Conservation (phyloP, 192 early-diverging fungal genomes). For the Allomyces arbusculus region DNA sequence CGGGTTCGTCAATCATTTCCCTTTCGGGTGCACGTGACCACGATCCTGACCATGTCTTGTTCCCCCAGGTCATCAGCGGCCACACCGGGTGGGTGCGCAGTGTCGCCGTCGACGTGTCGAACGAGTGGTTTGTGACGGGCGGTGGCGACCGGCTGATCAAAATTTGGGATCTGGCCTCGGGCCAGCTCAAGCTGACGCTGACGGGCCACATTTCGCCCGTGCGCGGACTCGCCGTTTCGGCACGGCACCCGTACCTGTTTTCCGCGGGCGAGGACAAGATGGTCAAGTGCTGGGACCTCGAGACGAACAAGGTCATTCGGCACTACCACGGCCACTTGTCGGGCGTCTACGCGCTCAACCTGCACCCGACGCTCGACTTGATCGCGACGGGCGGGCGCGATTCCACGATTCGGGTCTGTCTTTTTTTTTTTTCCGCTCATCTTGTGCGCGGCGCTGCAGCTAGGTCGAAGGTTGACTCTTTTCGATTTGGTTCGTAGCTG, state of each 20-base stretch:
- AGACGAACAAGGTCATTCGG: conserved; percentile 96
- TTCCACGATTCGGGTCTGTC: conserved; percentile 61
- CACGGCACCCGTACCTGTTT: conserved; percentile 92
- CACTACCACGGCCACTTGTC: conserved; percentile 96
- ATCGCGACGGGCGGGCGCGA: conserved; percentile 89
- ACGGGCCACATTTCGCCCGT: conserved; percentile 95
- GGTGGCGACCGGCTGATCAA: conserved; percentile 94
- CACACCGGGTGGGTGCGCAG: conserved; percentile 93
- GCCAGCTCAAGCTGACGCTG: conserved; percentile 78
- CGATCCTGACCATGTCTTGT: conserved; percentile 1
- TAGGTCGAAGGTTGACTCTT: no score
- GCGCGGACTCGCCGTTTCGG: conserved; percentile 78
- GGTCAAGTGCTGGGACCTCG: conserved; percentile 99
- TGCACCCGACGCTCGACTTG: conserved; percentile 89
- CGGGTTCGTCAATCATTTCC: conserved; percentile 11
- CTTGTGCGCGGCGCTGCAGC: no score
- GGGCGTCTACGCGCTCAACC: conserved; percentile 71
- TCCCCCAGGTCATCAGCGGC: conserved; percentile 65
- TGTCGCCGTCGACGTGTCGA: conserved; percentile 79
- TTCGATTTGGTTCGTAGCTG: conserved; percentile 20
- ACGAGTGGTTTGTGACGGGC: conserved; percentile 98
- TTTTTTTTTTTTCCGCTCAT: no score
- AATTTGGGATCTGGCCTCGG: conserved; percentile 98
- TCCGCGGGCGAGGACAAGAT: conserved; percentile 95
- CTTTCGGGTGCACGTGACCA: neutral